Conservation (phyloP, 208 protist species). For the Crithidia mellificae region DNA sequence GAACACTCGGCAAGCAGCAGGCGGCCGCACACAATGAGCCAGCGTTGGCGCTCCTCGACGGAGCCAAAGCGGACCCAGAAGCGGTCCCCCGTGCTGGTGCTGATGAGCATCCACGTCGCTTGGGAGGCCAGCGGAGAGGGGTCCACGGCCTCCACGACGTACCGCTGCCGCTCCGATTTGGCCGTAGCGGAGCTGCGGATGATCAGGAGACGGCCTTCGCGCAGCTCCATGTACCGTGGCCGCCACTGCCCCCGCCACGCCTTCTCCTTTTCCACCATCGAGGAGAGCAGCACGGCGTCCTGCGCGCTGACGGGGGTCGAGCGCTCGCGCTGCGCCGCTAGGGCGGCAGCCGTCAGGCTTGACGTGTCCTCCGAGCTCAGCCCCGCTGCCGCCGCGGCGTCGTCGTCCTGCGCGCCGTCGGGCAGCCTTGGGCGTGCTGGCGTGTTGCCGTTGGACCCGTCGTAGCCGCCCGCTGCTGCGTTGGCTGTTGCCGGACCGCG, state of each 20-base stretch:
- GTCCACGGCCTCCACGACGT: slow-evolving; percentile 56
- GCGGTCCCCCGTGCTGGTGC: slow-evolving; percentile 52
- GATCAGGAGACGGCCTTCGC: slow-evolving; percentile 50
- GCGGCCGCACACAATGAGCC: slow-evolving; percentile 39
- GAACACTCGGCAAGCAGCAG: slow-evolving; percentile 36
- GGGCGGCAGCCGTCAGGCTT: slow-evolving; percentile 17
- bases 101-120: slow-evolving; percentile 51
- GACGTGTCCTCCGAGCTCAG: slow-evolving; percentile 2
- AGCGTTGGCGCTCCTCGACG: slow-evolving; percentile 44
- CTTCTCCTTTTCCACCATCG: slow-evolving; percentile 61
- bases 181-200: slow-evolving; percentile 39
- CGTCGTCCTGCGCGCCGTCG: background rate
- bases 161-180: slow-evolving; percentile 43
- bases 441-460: background rate
- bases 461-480: background rate
- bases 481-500: background rate
- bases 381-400: background rate
- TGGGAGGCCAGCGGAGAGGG: slow-evolving; percentile 23
- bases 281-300: slow-evolving; percentile 32
- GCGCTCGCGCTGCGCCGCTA: slow-evolving; percentile 2
- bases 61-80: slow-evolving; percentile 72
- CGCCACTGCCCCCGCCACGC: slow-evolving; percentile 70
- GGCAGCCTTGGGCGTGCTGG: background rate
- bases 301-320: slow-evolving; percentile 3
- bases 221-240: slow-evolving; percentile 58